These are phyloP conservation scores for Phaeotremella fagi DNA, from an alignment of 768 basidiomycete species.

Conservation along the genomic window DNA sequence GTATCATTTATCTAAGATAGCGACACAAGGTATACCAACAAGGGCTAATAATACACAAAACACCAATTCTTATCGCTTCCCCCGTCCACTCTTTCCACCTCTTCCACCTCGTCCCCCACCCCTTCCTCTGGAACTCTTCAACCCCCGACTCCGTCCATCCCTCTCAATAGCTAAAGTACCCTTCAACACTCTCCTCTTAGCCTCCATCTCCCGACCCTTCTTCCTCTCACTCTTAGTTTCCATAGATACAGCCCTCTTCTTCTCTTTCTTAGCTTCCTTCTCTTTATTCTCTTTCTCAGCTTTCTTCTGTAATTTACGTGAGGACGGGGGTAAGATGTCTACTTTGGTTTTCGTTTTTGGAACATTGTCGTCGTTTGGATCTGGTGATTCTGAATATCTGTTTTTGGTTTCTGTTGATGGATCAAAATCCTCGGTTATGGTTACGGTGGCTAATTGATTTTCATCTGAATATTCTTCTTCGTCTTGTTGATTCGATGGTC, in stretches of 20 bases:
- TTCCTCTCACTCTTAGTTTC: slow-evolving; percentile 67
- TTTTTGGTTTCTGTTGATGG: slow-evolving; percentile 50
- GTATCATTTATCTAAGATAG: no score
- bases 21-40: no score
- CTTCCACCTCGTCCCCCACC: slow-evolving; percentile 20
- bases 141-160: slow-evolving; percentile 24
- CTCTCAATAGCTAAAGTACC: slow-evolving; percentile 64
- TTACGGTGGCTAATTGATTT: slow-evolving; percentile 80
- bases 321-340: slow-evolving; percentile 39
- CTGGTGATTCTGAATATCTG: neutral
- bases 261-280: slow-evolving; percentile 18
- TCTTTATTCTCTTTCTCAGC: slow-evolving; percentile 19
- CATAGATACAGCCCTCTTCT: slow-evolving; percentile 54
- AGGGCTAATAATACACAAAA: no score
- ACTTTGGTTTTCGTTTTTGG: slow-evolving; percentile 9
- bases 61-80: slow-evolving; percentile 14
- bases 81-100: slow-evolving; percentile 17
- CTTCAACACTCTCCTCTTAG: slow-evolving; percentile 63
- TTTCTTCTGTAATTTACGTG: slow-evolving; percentile 34
- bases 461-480: slow-evolving; percentile 72
- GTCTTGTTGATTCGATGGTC: slow-evolving; percentile 13
- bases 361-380: slow-evolving; percentile 42
- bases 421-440: slow-evolving; percentile 87
- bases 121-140: slow-evolving; percentile 8
- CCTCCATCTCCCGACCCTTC: slow-evolving; percentile 61